Evolutionary conservation across 192 early-diverging fungal genomes (phyloP), one percentile per base, ranked within the genome.

Genomic region (Linnemannia zychae): DNA sequence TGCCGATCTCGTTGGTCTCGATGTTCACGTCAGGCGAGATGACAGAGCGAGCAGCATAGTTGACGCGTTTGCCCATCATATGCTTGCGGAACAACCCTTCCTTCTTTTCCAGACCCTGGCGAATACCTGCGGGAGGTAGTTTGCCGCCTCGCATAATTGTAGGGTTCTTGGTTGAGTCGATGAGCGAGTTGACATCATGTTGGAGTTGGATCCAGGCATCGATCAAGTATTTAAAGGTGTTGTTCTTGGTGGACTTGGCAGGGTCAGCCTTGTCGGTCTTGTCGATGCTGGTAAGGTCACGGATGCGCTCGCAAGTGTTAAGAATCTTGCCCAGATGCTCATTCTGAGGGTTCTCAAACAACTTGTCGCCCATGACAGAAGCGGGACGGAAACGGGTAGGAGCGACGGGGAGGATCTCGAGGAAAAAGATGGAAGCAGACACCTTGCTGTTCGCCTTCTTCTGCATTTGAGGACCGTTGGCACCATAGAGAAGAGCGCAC

Each of bases 21-120:
- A 99, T 95, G 81, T 98, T 97, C 13, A 97, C 97, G 86, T 99
- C 99, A 16, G 99, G 99, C 73, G 95, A 96, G 85, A 99, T 99
- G 71, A 99, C 99, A 63, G 95, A 96, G 68, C 99, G 95, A 12
- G 98, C 99, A 5, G 99, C 97, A 84, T 95, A 99, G 91, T 99
- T 99, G 89, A 99, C 99, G 81, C 99, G 95, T 90, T 99, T 99
- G 71, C 99, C 99, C 99, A 99, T 99, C 98, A 99, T 98, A 88
- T 99, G 97, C 91, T 97, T 98, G 69, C 99, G 92, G 91, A 99
- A 99, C 70, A 99, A 89, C 78, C 99, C 99, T 84, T 99, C 97
- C 91, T 99, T 99, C 94, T 99, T 99, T 88, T 99, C 99, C 67
- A 99, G 90, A 36, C 97, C 85, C 90, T 99, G 99, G 48, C 95